Evolutionary conservation across 139 green algal genomes (phyloP).

Genomic region (Chlorella sp.): DNA sequence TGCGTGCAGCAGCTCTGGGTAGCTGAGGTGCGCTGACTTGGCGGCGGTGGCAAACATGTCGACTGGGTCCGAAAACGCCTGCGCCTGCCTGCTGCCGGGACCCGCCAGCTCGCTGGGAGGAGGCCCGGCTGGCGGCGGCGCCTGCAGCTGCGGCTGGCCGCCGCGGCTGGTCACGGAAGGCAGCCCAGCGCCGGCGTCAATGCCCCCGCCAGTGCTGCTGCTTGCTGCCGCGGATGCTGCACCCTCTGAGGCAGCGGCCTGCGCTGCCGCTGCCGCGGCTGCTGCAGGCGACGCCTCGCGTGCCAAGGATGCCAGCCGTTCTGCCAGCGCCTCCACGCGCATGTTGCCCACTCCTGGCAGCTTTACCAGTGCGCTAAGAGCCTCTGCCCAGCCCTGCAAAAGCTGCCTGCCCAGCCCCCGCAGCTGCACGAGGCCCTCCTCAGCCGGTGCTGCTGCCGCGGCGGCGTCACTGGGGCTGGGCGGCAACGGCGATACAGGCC

Average conservation of each 20-base stretch:
- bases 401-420: slow-evolving; percentile 14
- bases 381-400: slow-evolving; percentile 33
- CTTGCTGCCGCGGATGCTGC: not conserved
- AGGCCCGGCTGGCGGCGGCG: not conserved
- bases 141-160: not conserved
- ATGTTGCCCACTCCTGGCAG: slow-evolving; percentile 28
- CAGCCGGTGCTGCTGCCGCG: not conserved
- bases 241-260: not conserved
- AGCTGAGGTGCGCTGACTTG: slow-evolving; percentile 24
- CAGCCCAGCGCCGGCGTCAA: not conserved
- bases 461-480: not conserved
- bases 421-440: slow-evolving; percentile 11
- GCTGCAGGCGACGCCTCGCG: not conserved
- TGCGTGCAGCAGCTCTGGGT: slow-evolving; percentile 29
- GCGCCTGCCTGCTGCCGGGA: not conserved
- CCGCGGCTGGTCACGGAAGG: not conserved
- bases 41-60: slow-evolving; percentile 35
- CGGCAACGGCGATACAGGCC: not conserved
- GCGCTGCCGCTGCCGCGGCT: not conserved
- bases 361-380: slow-evolving; percentile 12
- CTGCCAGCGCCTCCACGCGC: slow-evolving; percentile 16
- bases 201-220: not conserved
- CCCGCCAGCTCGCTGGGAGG: slow-evolving; percentile 12
- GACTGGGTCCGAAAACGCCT: slow-evolving; percentile 20
- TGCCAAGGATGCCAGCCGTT: not conserved